Evolutionary conservation across 257 asterid species (phyloP).

Genomic region (Primulina huaijiensis): DNA sequence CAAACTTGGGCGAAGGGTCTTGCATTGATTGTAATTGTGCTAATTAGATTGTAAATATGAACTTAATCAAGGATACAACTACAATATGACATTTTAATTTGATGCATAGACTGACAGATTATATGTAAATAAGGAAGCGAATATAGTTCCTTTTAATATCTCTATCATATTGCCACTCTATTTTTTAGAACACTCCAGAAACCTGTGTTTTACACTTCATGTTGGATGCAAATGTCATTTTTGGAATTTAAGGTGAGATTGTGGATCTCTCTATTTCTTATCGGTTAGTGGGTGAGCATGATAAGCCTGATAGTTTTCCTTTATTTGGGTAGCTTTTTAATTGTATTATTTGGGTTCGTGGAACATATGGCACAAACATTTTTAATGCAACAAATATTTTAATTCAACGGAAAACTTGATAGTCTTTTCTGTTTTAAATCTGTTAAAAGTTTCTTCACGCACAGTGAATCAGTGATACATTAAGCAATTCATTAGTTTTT

Average conservation of each 20-base stretch:
- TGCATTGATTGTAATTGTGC: too few species aligned
- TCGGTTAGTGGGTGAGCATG: neutral
- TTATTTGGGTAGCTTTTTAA: neutral
- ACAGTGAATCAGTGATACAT: neutral
- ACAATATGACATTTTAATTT: too few species aligned
- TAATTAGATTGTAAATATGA: too few species aligned
- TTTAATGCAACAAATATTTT: neutral
- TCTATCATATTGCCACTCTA: neutral
- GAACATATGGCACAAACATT: neutral
- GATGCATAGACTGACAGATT: too few species aligned
- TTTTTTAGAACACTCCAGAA: neutral
- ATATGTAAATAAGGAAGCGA: too few species aligned
- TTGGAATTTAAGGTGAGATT: neutral
- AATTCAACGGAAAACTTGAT: neutral
- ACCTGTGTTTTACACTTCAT: neutral
- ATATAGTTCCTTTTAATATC: too few species aligned
- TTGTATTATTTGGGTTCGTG: neutral
- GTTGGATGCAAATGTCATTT: neutral
- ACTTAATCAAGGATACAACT: too few species aligned
- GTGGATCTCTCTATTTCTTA: neutral
- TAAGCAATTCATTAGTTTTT: neutral
- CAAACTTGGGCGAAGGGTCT: neutral
- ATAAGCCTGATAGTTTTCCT: too few species aligned
- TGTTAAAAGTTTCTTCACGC: neutral
- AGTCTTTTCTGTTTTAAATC: neutral